Conservation (phyloP, 805 yeast genomes). For the Candida parachauliodes region DNA sequence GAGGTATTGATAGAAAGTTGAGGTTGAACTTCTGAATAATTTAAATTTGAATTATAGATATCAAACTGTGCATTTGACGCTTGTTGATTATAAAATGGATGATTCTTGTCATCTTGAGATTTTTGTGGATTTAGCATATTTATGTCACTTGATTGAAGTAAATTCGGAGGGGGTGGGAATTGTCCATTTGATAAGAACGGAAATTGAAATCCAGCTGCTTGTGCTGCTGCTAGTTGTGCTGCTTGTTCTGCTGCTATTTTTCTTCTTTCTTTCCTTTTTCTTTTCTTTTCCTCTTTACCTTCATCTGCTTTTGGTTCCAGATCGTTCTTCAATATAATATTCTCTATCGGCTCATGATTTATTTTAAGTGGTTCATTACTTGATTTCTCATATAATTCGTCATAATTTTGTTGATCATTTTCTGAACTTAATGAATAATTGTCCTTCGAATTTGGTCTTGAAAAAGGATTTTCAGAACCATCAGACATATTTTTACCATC, state of each 20-base stretch:
- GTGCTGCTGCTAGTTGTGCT: constrained; percentile 13
- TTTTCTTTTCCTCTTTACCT: background rate
- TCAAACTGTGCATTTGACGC: too few relatives aligned
- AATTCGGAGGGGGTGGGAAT: constrained; percentile 8
- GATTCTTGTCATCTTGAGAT: background rate
- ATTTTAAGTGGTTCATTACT: too few relatives aligned
- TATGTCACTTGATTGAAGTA: background rate
- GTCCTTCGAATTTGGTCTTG: constrained; percentile 1
- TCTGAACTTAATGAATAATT: background rate
- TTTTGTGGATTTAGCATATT: background rate
- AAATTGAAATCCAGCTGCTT: constrained; percentile 13
- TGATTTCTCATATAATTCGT: too few relatives aligned
- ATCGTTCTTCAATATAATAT: too few relatives aligned
- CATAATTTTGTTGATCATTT: background rate
- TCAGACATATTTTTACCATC: background rate
- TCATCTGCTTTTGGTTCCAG: too few relatives aligned
- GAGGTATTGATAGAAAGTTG: too few relatives aligned
- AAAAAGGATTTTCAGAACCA: background rate
- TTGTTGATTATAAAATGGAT: background rate
- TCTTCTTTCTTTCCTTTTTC: constrained; percentile 42
- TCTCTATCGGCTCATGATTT: too few relatives aligned
- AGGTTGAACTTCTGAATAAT: too few relatives aligned
- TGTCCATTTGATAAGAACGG: constrained; percentile 8
- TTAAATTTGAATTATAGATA: too few relatives aligned
- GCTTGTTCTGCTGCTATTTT: constrained; percentile 7